Evolutionary conservation across 2,329 filamentous ascomycete genomes (phyloP).

Genomic region (Talaromyces sp.): DNA sequence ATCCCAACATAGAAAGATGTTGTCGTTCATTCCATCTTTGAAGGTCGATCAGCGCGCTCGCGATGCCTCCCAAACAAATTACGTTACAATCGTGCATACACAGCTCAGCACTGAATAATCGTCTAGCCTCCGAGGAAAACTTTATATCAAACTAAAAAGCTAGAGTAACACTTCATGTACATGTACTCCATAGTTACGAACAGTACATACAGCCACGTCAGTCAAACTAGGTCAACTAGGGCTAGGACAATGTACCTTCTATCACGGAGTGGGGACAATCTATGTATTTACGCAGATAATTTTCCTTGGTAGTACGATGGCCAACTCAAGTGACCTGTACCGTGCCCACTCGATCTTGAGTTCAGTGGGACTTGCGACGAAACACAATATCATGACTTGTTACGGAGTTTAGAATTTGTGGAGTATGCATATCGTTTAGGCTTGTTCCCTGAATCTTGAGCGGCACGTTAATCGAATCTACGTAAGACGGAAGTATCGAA

Average conservation of each 20-base stretch:
- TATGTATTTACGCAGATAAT: not conserved
- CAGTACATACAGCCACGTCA: conserved; percentile 1
- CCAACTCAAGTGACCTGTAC: not conserved
- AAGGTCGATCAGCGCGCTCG: too few species aligned
- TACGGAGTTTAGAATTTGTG: not conserved
- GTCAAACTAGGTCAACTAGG: conserved; percentile 1
- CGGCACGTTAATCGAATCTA: not conserved
- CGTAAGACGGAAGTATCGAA: not conserved
- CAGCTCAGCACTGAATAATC: not conserved
- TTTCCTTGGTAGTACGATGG: not conserved
- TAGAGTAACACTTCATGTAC: not conserved
- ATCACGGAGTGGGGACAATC: not conserved
- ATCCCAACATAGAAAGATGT: too few species aligned
- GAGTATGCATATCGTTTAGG: not conserved
- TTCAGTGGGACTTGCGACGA: not conserved
- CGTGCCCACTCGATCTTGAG: not conserved
- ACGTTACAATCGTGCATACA: not conserved
- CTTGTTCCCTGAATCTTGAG: not conserved
- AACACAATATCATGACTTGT: not conserved
- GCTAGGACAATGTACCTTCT: not conserved
- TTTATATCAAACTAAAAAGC: not conserved
- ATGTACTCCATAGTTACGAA: not conserved
- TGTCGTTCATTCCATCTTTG: too few species aligned
- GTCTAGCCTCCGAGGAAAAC: not conserved
- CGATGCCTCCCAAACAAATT: not conserved